phyloP scores from a whole-genome alignment of 108 stramenopile species.

The Cylindrotheca fusiformis region DNA sequence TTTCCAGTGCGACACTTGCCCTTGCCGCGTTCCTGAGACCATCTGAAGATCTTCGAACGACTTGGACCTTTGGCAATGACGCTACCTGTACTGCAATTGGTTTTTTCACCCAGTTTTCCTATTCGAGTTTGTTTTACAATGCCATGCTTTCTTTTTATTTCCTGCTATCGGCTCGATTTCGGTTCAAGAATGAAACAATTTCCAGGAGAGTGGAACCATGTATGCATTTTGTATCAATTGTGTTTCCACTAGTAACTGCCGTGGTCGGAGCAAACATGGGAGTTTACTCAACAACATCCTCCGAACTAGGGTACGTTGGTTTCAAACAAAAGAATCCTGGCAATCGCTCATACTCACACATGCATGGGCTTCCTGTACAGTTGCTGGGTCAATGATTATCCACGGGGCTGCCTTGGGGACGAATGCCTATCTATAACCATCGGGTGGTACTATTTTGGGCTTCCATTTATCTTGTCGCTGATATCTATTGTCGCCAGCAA shows the following conservation, averaged over 20 bases:
- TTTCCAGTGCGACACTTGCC: background rate
- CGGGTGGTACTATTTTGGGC: background rate
- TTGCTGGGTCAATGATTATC: background rate
- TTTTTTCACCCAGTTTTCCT: constrained; percentile 21
- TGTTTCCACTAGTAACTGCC: constrained; percentile 7
- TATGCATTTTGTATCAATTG: constrained; percentile 2
- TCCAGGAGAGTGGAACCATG: constrained; percentile 14
- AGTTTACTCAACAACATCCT: background rate
- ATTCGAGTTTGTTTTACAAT: constrained; percentile 28
- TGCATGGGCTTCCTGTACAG: too few relatives aligned
- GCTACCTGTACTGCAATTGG: constrained; percentile 26
- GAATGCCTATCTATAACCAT: background rate
- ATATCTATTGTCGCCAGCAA: background rate
- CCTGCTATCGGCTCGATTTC: constrained; percentile 17
- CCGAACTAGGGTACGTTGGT: background rate
- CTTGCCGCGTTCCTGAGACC: background rate
- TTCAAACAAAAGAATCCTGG: too few relatives aligned
- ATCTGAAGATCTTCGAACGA: background rate
- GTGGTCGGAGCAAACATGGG: constrained; percentile 12
- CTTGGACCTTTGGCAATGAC: constrained; percentile 25
- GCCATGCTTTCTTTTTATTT: constrained; percentile 25
- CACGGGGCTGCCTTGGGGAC: background rate
- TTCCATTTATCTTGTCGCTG: background rate
- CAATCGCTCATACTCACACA: too few relatives aligned
- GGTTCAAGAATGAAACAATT: constrained; percentile 4